Evolutionary conservation across 441 rosid genomes (phyloP).

Genomic region (Croton laevigatus): DNA sequence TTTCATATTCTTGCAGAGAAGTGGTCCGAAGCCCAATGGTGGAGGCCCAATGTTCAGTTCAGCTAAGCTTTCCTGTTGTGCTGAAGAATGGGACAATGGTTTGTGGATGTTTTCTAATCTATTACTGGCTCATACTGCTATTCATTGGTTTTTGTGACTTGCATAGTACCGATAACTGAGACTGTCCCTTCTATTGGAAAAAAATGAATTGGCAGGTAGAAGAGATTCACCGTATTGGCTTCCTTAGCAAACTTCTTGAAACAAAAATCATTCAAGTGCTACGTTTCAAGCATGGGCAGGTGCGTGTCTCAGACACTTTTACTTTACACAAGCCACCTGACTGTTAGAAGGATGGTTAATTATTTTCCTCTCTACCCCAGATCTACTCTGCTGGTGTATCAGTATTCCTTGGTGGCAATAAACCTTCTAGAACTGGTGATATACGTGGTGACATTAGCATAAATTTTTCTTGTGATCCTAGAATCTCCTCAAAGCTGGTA

Average conservation of each 20-base stretch:
- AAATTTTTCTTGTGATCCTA: conserved; percentile 90
- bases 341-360: conserved; percentile 26
- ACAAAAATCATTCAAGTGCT: conserved; percentile 85
- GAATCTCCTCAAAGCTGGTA: conserved; percentile 78
- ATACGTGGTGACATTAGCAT: conserved; percentile 82
- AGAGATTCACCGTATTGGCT: conserved; percentile 77
- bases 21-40: conserved; percentile 89
- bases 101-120: conserved; percentile 25
- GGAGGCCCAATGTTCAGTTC: conserved; percentile 91
- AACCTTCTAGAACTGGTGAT: conserved; percentile 89
- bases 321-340: conserved; percentile 3
- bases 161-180: conserved; percentile 8
- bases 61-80: conserved; percentile 90
- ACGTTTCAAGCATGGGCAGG: conserved; percentile 94
- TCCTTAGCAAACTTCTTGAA: conserved; percentile 87
- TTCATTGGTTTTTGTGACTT: conserved; percentile 5
- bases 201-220: conserved; percentile 53
- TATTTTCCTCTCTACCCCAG: conserved; percentile 38
- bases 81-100: conserved; percentile 91
- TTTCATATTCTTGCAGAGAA: conserved; percentile 51
- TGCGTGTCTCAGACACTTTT: conserved; percentile 27
- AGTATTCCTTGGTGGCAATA: conserved; percentile 87
- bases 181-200: conserved; percentile 16
- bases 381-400: conserved; percentile 92
- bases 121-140: conserved; percentile 5